Conservation (phyloP, 768 basidiomycete species). For the Sarcodon sp. region DNA sequence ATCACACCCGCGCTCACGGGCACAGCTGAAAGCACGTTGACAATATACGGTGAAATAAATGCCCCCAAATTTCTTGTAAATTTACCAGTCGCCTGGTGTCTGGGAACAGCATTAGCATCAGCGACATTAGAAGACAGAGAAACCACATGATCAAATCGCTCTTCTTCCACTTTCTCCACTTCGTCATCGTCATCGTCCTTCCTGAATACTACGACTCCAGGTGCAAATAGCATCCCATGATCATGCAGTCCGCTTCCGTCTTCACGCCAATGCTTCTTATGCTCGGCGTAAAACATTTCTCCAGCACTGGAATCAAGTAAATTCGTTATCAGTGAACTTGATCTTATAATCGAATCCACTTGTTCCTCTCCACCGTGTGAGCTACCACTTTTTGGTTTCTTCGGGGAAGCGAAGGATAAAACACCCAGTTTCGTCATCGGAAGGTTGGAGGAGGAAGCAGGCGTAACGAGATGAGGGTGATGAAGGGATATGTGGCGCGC, state of each 20-base stretch:
- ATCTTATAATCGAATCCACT: slow-evolving; percentile 28
- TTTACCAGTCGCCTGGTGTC: neutral
- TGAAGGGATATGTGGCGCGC: slow-evolving; percentile 15
- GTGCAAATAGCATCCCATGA: slow-evolving; percentile 34
- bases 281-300: slow-evolving; percentile 26
- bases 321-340: slow-evolving; percentile 25
- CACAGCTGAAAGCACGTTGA: slow-evolving; percentile 27
- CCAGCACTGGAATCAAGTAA: slow-evolving; percentile 18
- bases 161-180: slow-evolving; percentile 1
- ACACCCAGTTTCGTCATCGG: slow-evolving; percentile 20
- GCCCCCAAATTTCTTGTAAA: slow-evolving; percentile 7
- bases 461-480: slow-evolving; percentile 5
- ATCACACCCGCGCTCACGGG: slow-evolving; percentile 31
- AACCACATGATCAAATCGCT: slow-evolving; percentile 1
- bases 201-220: slow-evolving; percentile 28
- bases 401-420: slow-evolving; percentile 30
- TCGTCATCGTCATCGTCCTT: slow-evolving; percentile 19
- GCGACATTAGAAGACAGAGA: neutral
- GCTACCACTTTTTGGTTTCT: slow-evolving; percentile 31
- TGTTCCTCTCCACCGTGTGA: slow-evolving; percentile 32
- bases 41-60: slow-evolving; percentile 23
- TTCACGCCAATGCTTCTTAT: slow-evolving; percentile 12
- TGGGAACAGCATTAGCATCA: neutral
- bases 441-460: slow-evolving; percentile 7
- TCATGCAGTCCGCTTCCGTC: slow-evolving; percentile 28